These are phyloP conservation scores for Biancaea sappan DNA, from an alignment of 306 rosid genomes.

Conservation along the genomic window DNA sequence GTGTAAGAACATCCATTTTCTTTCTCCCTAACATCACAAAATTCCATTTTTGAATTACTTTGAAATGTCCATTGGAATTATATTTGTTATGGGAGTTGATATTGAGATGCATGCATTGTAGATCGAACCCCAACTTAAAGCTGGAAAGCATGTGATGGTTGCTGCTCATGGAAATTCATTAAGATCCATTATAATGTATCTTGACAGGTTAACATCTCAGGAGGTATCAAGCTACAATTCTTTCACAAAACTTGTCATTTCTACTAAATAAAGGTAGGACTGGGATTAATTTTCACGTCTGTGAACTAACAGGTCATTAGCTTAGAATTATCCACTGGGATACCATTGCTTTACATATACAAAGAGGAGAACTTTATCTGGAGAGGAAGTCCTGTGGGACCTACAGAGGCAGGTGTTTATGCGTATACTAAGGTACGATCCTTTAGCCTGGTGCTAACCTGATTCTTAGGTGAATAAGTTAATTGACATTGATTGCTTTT, in stretches of 20 bases:
- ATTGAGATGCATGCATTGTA: slow-evolving; percentile 40
- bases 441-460: slow-evolving; percentile 18
- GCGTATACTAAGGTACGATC: slow-evolving; percentile 79
- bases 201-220: slow-evolving; percentile 83
- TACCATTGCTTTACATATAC: slow-evolving; percentile 92
- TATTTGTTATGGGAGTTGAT: slow-evolving; percentile 28
- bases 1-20: slow-evolving; percentile 48
- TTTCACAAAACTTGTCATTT: neutral
- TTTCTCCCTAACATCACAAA: neutral
- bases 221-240: slow-evolving; percentile 57
- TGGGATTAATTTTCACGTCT: slow-evolving; percentile 21
- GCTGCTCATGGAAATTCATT: slow-evolving; percentile 97
- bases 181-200: slow-evolving; percentile 95
- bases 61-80: neutral
- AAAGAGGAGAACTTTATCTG: slow-evolving; percentile 75
- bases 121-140: slow-evolving; percentile 81
- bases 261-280: slow-evolving; percentile 10
- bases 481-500: neutral
- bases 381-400: slow-evolving; percentile 92
- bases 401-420: slow-evolving; percentile 89
- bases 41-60: slow-evolving; percentile 21
- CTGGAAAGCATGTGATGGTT: slow-evolving; percentile 91
- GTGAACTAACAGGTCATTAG: slow-evolving; percentile 58
- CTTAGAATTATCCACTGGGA: slow-evolving; percentile 88
- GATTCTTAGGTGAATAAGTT: slow-evolving; percentile 7